Percentiles rank a stretch among this genome's conserved stretches.
These are phyloP conservation scores for Nigrograna mackinnonii DNA, from an alignment of 2,329 filamentous ascomycete genomes.

Conservation along the genomic window DNA sequence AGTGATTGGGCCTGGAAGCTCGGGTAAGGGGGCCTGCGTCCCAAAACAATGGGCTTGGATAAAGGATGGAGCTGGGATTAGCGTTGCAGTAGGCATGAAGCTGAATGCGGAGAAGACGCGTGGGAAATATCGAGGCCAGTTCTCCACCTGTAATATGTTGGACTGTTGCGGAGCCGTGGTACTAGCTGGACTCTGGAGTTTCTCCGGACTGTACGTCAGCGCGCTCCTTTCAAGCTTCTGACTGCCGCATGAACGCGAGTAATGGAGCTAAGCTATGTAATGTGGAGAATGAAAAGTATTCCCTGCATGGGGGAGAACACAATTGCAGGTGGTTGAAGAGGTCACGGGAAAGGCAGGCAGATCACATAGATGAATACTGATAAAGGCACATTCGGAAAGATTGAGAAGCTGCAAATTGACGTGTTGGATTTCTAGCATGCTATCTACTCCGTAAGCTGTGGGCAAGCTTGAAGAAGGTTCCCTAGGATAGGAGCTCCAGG, in stretches of 20 bases:
- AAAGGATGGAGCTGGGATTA: constrained; percentile 20
- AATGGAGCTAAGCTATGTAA: not conserved
- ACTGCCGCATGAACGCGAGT: not conserved
- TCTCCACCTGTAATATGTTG: constrained; percentile 19
- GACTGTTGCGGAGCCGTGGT: constrained; percentile 27
- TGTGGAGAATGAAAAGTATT: not conserved
- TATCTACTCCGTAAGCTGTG: too few species aligned
- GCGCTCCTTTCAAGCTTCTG: not conserved
- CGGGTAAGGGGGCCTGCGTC: constrained; percentile 12
- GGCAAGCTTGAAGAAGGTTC: too few species aligned
- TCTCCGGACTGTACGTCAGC: too few species aligned
- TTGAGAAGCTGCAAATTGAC: too few species aligned
- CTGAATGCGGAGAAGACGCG: constrained; percentile 26
- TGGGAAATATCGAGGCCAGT: constrained; percentile 5
- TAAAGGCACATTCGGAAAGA: too few species aligned
- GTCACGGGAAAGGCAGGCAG: not conserved
- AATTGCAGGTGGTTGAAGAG: not conserved
- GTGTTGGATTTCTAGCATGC: too few species aligned
- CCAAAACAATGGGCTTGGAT: constrained; percentile 22
- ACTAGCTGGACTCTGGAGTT: too few species aligned
- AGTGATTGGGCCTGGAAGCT: constrained; percentile 24
- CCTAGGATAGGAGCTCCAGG: too few species aligned
- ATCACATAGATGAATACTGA: not conserved
- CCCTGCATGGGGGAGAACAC: not conserved
- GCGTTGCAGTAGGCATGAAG: constrained; percentile 19